Conservation (phyloP, 1,284 basidiomycete species). For the Heterobasidion annosum region DNA sequence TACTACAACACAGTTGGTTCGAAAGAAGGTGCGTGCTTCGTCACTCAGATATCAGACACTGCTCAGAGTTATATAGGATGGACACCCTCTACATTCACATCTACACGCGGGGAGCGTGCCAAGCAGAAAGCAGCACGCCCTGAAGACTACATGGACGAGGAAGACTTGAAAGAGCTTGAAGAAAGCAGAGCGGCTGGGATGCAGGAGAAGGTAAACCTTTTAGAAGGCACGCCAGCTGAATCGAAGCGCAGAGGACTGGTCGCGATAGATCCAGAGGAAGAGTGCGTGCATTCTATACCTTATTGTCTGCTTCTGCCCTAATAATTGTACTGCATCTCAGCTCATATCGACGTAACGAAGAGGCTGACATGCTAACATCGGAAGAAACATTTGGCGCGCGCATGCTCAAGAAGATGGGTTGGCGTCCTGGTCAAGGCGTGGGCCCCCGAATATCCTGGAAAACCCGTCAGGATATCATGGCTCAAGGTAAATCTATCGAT, state of each 20-base stretch:
- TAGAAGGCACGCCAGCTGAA: constrained; percentile 49
- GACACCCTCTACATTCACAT: constrained; percentile 87
- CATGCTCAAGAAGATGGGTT: constrained; percentile 91
- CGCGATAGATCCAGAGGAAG: constrained; percentile 31
- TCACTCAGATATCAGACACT: not conserved
- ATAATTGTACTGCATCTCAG: constrained; percentile 23
- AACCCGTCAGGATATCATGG: constrained; percentile 61
- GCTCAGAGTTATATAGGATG: constrained; percentile 56
- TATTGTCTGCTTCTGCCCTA: constrained; percentile 1
- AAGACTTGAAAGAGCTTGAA: constrained; percentile 79
- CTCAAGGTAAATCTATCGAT: constrained; percentile 24
- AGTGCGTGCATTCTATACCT: constrained; percentile 35
- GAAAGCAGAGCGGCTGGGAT: constrained; percentile 69
- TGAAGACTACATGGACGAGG: constrained; percentile 99
- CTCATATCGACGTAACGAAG: constrained; percentile 48
- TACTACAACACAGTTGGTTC: constrained; percentile 97
- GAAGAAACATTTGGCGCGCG: constrained; percentile 73
- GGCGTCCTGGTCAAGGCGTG: constrained; percentile 88
- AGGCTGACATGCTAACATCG: constrained; percentile 48
- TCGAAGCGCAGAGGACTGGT: constrained; percentile 8
- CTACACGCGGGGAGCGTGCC: constrained; percentile 70
- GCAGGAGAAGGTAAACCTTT: constrained; percentile 66
- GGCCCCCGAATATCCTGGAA: constrained; percentile 83
- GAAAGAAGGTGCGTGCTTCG: constrained; percentile 66
- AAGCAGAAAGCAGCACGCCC: constrained; percentile 52